These are phyloP conservation scores for Fusarium sp. DNA, from an alignment of 2,329 filamentous ascomycete species.

Conservation along the genomic window DNA sequence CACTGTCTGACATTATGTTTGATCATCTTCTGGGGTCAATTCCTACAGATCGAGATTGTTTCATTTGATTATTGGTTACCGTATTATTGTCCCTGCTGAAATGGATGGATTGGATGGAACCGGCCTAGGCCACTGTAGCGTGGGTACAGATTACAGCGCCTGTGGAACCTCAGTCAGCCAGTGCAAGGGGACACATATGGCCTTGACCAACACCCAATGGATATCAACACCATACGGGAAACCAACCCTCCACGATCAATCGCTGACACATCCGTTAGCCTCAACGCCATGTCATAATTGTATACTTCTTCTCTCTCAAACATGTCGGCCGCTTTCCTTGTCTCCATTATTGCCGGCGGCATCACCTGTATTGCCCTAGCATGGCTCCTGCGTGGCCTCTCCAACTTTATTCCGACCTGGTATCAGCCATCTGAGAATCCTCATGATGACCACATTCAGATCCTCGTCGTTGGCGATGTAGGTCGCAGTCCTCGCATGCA, in stretches of 20 bases:
- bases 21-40: constrained; percentile 30
- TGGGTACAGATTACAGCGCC: neutral
- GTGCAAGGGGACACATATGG: constrained; percentile 33
- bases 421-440: constrained; percentile 49
- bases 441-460: constrained; percentile 67
- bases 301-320: constrained; percentile 11
- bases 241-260: constrained; percentile 11
- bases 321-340: constrained; percentile 45
- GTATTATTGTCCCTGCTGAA: constrained; percentile 13
- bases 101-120: neutral
- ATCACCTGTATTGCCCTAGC: constrained; percentile 47
- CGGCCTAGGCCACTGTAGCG: neutral
- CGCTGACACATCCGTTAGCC: constrained; percentile 13
- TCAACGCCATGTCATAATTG: constrained; percentile 23
- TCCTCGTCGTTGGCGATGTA: constrained; percentile 94
- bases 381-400: constrained; percentile 40
- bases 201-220: constrained; percentile 18
- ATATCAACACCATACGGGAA: too few species aligned
- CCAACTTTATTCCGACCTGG: constrained; percentile 47
- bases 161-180: constrained; percentile 24
- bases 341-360: constrained; percentile 49
- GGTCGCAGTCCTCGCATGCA: constrained; percentile 98
- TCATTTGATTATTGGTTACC: constrained; percentile 6
- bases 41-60: constrained; percentile 19
- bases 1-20: constrained; percentile 15